Percentiles rank a stretch among this genome's conserved stretches.
Conservation (phyloP, 2,329 filamentous ascomycete genomes). For the Balansia obtecta region DNA sequence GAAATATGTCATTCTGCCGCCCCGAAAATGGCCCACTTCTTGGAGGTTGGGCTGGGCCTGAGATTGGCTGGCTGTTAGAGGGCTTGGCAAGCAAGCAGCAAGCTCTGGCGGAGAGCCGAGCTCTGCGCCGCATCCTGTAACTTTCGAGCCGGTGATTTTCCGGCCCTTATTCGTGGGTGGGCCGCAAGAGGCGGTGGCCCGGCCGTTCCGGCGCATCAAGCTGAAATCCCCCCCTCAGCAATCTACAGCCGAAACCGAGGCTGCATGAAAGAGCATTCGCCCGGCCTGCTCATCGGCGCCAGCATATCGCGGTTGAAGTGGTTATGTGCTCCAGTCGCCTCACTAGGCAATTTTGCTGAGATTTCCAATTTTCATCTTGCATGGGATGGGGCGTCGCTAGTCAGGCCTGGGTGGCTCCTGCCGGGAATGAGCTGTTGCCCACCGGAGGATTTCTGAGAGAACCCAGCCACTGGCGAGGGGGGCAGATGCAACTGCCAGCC, state of each 20-base stretch:
- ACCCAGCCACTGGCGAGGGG: too few species aligned
- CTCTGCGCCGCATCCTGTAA: neutral
- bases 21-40: neutral
- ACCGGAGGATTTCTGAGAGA: neutral
- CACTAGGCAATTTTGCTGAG: neutral
- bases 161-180: neutral
- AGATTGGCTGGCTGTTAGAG: too few species aligned
- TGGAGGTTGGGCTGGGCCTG: too few species aligned
- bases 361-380: neutral
- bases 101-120: neutral
- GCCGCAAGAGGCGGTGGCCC: neutral
- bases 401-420: neutral
- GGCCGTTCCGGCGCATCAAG: neutral
- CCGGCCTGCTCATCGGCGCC: neutral
- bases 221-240: neutral
- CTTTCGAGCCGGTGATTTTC: neutral
- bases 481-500: too few species aligned
- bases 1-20: too few species aligned
- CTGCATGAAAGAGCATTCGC: neutral
- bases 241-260: neutral
- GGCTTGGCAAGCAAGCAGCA: neutral
- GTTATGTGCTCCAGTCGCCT: too few species aligned
- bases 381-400: neutral
- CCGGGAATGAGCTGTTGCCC: neutral
- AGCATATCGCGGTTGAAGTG: neutral